phyloP scores from a whole-genome alignment of 495 filamentous ascomycete genomes.

The Xylaria bambusicola region DNA sequence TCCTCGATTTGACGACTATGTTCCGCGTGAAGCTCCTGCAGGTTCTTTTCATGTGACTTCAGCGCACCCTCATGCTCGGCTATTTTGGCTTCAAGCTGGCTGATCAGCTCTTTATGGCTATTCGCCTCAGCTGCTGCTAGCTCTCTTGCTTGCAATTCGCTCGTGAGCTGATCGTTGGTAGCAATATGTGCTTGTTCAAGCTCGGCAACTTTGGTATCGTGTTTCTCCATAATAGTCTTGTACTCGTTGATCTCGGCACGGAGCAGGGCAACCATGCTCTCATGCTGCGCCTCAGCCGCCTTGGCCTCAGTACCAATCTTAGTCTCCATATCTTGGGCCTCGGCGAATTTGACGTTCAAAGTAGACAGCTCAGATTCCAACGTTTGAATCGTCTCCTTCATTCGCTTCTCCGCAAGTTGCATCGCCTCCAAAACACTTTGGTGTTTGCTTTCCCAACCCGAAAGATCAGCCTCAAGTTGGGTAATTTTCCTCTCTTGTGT shows the following conservation, averaged over 20 bases:
- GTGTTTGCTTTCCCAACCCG: conserved; percentile 75
- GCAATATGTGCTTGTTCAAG: conserved; percentile 65
- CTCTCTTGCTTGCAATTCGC: conserved; percentile 50
- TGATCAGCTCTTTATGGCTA: conserved; percentile 53
- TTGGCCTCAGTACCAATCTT: conserved; percentile 15
- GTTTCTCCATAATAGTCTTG: conserved; percentile 66
- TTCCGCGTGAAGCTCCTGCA: conserved; percentile 46
- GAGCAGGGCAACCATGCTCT: conserved; percentile 65
- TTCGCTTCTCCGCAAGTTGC: conserved; percentile 70
- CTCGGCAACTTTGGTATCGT: conserved; percentile 62
- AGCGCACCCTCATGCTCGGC: conserved; percentile 52
- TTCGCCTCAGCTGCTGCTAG: conserved; percentile 47
- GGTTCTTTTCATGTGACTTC: conserved; percentile 48
- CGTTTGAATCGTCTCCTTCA: conserved; percentile 69
- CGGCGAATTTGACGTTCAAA: conserved; percentile 40
- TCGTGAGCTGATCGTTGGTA: conserved; percentile 59
- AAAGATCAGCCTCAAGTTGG: conserved; percentile 74
- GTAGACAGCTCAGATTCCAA: conserved; percentile 60
- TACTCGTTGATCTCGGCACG: conserved; percentile 78
- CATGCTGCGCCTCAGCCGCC: conserved; percentile 54
- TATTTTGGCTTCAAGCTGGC: conserved; percentile 61
- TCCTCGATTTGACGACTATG: conserved; percentile 54
- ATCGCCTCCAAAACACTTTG: conserved; percentile 68
- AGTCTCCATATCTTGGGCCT: conserved; percentile 34
- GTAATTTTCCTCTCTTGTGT: conserved; percentile 64